Base-by-base conservation (phyloP, 2,329 filamentous ascomycete species). In the Endothia cerciana region DNA sequence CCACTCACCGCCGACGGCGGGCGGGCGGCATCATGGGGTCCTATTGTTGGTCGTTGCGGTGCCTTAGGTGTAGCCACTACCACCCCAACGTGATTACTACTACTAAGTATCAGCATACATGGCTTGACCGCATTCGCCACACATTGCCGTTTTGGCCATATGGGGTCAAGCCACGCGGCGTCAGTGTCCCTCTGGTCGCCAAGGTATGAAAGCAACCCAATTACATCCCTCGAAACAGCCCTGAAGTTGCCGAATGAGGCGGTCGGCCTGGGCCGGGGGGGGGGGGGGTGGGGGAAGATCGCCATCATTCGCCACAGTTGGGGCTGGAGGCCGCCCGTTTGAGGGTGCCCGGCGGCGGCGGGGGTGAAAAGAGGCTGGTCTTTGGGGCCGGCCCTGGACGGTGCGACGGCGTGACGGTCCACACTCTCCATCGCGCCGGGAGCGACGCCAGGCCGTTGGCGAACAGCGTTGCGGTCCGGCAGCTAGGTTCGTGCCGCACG, bases 321-420 rank as follows among this genome's bases (percentile, higher is more conserved):
- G 55, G 53, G 56, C 51, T 65, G 60, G 65, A 68, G 66, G 66
- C 66, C 66, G 63, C 66, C 63, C 56, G 7, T 33, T 10, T 43
- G 36, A 58, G 36, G 56, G n/a, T 49, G 22, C 25, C 45, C 15
- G 8, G 45, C n/a, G n/a, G n/a, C n/a, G n/a, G n/a, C n/a, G n/a
- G n/a, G n/a, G n/a, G n/a, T n/a, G n/a, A n/a, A n/a, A n/a, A n/a
- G n/a, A n/a, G n/a, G n/a, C n/a, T n/a, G n/a, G n/a, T n/a, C n/a
- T n/a, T n/a, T n/a, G n/a, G n/a, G n/a, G n/a, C n/a, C n/a, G n/a
- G n/a, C n/a, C n/a, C n/a, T n/a, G n/a, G 33, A 36, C 33, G 10
- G 33, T 36, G 33, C 10, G 33, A 36, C 33, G 33, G 33, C n/a
- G n/a, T n/a, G n/a, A n/a, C n/a, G n/a, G n/a, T n/a, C n/a, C n/a